Base-by-base conservation (phyloP, 805 yeast genomes). In the Candida takata region DNA sequence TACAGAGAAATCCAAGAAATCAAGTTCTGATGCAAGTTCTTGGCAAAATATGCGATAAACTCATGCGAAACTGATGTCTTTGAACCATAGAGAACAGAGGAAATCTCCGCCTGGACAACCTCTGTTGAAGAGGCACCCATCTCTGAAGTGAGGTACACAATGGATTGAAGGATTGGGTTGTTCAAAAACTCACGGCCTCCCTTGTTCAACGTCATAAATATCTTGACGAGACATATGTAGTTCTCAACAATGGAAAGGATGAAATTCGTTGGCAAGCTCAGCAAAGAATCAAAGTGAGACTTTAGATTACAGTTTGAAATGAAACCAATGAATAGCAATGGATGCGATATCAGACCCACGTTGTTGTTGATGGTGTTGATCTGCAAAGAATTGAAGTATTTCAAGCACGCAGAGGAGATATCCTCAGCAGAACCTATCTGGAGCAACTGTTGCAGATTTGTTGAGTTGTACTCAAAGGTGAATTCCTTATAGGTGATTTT, bases 301-400 rank as follows among this genome's bases (percentile, higher is more conserved):
- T 21, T 24, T 8, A 31, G n/a, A 4, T 18, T 28, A 3, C 38
- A 29, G 8, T 40, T 12, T 5, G 29, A 31, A 5, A 39, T 13
- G 30, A 33, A 42, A 3, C 57, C 55, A 19, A 52, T 57, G 48
- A 71, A 64, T 8, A 74, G 48, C 24, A 74, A 44, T 1, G 81
- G 80, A 40, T 70, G 61, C 8, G 71, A 54, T 11, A 73, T 59
- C 18, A 74, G 61, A 2, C 78, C 77, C 35, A 75, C 52, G 41
- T 72, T 73, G 47, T 72, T 70, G 48, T 72, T 72, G 30, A 74
- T 52, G 9, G 49, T 46, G 20, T 49, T 43, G 13, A 46, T 34
- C 7, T 39, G 13, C 9, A 45, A 21, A 33, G 33, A 29, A 5
- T 33, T 29, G 6, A 35, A 10, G 11, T 29, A 29, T 3, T 38